Evolutionary conservation across 371 early-diverging fungal species (phyloP).

Genomic region (Apophysomyces elegans): DNA sequence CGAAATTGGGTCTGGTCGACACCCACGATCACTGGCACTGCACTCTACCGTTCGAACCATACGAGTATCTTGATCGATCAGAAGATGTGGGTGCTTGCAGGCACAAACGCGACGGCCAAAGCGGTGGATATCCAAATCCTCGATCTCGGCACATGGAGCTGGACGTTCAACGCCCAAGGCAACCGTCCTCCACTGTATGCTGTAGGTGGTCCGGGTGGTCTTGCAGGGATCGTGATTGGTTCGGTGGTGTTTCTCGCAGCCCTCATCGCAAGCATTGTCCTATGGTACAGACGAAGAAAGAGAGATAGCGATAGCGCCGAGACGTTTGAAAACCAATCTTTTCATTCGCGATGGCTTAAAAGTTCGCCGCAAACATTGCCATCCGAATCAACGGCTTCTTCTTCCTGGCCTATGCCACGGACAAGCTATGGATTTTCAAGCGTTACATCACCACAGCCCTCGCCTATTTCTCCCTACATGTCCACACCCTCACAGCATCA

Average conservation of each 20-base stretch:
- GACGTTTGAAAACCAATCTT: not conserved
- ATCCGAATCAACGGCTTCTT: not conserved
- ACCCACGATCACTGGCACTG: not conserved
- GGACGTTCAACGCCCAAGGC: conserved; percentile 3
- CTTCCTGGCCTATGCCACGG: not conserved
- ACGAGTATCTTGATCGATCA: not conserved
- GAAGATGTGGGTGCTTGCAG: conserved; percentile 6
- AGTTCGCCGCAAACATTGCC: not conserved
- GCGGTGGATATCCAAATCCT: conserved; percentile 6
- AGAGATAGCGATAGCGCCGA: not conserved
- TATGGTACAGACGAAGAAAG: not conserved
- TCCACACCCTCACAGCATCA: not conserved
- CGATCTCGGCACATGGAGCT: conserved; percentile 2
- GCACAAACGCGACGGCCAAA: conserved; percentile 1
- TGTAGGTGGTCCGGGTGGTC: not conserved
- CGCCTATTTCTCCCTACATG: not conserved
- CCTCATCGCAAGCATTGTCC: not conserved
- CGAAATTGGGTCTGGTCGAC: conserved; percentile 6
- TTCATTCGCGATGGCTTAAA: not conserved
- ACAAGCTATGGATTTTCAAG: not conserved
- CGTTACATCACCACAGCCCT: not conserved
- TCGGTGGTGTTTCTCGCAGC: not conserved
- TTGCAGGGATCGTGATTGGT: conserved; percentile 4
- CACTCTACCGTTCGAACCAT: not conserved
- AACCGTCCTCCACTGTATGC: not conserved